phyloP scores from a whole-genome alignment of 2,329 filamentous ascomycete species.

The Knufia fluminis region DNA sequence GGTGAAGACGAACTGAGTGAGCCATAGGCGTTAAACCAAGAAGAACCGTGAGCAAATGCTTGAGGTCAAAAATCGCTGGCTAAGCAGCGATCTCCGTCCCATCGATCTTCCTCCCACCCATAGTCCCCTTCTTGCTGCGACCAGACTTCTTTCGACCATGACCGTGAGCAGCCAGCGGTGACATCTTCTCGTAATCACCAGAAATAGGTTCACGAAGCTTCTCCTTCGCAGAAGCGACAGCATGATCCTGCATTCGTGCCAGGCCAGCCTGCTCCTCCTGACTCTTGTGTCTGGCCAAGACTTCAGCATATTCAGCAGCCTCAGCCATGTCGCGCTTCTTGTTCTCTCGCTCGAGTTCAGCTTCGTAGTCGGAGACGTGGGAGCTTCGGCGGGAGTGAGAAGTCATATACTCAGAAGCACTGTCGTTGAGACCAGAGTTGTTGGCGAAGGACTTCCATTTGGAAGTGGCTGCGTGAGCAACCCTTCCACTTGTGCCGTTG shows the following conservation, averaged over 20 bases:
- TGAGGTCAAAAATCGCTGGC: too few relatives aligned
- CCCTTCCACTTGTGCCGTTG: not conserved
- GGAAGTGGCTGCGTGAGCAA: too few relatives aligned
- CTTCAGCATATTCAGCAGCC: not conserved
- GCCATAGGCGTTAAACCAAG: too few relatives aligned
- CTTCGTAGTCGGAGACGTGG: not conserved
- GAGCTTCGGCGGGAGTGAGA: not conserved
- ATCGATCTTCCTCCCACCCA: too few relatives aligned
- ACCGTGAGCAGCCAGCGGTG: too few relatives aligned
- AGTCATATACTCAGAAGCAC: not conserved
- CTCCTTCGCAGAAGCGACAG: not conserved
- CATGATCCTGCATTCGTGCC: not conserved
- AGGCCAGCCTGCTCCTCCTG: not conserved
- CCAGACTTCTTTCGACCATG: too few relatives aligned
- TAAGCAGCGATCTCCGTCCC: too few relatives aligned
- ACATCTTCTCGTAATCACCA: too few relatives aligned
- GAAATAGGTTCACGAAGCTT: not conserved
- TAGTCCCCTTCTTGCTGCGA: too few relatives aligned
- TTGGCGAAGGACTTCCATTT: not conserved
- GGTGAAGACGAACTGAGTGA: too few relatives aligned
- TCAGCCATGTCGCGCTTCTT: not conserved
- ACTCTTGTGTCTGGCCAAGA: not conserved
- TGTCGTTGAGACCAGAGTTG: not conserved
- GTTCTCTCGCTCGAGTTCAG: not conserved
- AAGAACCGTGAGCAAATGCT: too few relatives aligned